Percentiles rank a stretch among this genome's conserved stretches.
Conservation (phyloP, 164 flowering plant species). For the Tinospora cordifolia region DNA sequence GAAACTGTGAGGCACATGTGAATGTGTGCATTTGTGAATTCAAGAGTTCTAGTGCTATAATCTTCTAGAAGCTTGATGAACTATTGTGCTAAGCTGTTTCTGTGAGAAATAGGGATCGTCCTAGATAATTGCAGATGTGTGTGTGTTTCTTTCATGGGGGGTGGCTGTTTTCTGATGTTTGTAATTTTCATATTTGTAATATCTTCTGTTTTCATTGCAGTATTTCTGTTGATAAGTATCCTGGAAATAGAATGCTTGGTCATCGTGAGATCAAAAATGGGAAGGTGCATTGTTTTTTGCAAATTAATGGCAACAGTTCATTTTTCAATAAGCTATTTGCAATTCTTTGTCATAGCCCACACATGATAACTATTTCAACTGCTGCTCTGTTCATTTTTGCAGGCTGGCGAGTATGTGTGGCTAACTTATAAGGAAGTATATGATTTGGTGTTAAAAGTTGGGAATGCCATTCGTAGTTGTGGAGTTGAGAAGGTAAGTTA, state of each 20-base stretch:
- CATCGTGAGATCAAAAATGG: slow-evolving; percentile 55
- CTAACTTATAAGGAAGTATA: slow-evolving; percentile 78
- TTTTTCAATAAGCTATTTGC: background rate
- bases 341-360: background rate
- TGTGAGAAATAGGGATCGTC: background rate
- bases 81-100: background rate
- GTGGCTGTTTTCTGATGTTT: background rate
- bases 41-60: background rate
- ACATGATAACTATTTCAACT: background rate
- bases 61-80: background rate
- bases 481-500: slow-evolving; percentile 57
- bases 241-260: slow-evolving; percentile 83
- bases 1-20: background rate
- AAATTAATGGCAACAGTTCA: background rate
- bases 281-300: slow-evolving; percentile 35
- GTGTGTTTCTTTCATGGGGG: no score
- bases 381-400: slow-evolving; percentile 15
- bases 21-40: background rate
- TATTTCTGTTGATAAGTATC: slow-evolving; percentile 58
- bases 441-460: slow-evolving; percentile 61
- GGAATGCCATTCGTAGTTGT: slow-evolving; percentile 60
- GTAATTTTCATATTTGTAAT: background rate
- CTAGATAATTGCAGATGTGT: background rate
- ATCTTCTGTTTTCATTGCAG: slow-evolving; percentile 30
- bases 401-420: slow-evolving; percentile 88